Evolutionary conservation across 331 rosid species (phyloP), one percentile per base, ranked within the genome.

Genomic region (Pyracantha coccinea): DNA sequence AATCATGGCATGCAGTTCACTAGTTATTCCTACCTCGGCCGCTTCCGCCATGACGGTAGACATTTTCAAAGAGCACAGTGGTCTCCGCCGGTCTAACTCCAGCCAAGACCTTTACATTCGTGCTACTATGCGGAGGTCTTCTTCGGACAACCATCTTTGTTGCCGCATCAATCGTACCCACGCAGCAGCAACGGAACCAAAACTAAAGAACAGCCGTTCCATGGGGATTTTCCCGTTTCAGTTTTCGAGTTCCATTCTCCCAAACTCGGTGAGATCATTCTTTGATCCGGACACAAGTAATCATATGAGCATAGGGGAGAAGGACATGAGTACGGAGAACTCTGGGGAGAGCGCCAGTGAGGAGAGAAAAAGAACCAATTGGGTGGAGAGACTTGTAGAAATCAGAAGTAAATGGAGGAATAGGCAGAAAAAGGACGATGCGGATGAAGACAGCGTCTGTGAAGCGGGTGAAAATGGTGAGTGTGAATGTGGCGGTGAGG

Each of bases 311-410:
- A 38, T 82, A 52, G 77, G n/a, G 41, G 86, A 62, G 77, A 85
- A 81, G 87, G 81, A 55, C 15, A 11, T 57, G 25, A 52, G 25
- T 53, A 11, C 24, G 79, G 90, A 79, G 63, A 71, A 35, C 50
- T 66, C 65, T n/a, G 78, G 81, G 73, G 75, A 63, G 28, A 47
- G 63, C n/a, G 41, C 14, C 61, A 57, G 54, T 19, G 76, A 50
- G 32, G 83, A 75, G 66, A 76, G 60, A 27, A 84, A 86, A 76
- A 87, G 93, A 83, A 86, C 92, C 28, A 94, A 92, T 61, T 92
- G 99, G 97, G 79, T 94, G 24, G 93, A 88, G 86, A 92, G 99
- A 83, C 88, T 94, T 59, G 25, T 90, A 90, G 92, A 94, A 70
- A 83, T 94, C 38, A 88, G 92, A 81, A 88, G 91, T 74, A 89